A percentile compares a stretch with the other conserved stretches of the same genome.
phyloP scores from a whole-genome alignment of 2,329 filamentous ascomycete species.

The Cordyceps fumosorosea region DNA sequence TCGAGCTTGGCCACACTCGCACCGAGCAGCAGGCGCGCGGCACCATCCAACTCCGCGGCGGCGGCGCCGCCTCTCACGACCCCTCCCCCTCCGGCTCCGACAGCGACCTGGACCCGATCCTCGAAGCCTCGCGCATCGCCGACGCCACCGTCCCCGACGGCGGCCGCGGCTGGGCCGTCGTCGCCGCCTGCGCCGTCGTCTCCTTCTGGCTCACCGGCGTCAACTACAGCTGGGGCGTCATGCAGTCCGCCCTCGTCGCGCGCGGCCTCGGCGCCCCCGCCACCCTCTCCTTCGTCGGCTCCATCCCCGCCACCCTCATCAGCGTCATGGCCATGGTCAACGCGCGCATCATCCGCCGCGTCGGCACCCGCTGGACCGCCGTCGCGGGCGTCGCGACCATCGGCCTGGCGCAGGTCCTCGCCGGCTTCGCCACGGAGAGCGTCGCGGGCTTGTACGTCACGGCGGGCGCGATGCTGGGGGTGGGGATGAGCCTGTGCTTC shows the following conservation, averaged over 20 bases:
- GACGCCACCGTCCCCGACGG: slow-evolving; percentile 13
- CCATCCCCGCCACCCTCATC: slow-evolving; percentile 10
- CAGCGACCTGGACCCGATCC: slow-evolving; percentile 1
- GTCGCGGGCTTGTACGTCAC: slow-evolving; percentile 11
- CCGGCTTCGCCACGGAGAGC: slow-evolving; percentile 8
- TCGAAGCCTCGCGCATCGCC: slow-evolving; percentile 8
- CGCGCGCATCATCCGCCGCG: neutral
- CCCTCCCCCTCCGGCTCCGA: neutral
- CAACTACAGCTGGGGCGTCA: slow-evolving; percentile 13
- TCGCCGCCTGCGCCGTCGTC: slow-evolving; percentile 11
- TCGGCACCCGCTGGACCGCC: slow-evolving; percentile 8
- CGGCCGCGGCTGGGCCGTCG: slow-evolving; percentile 13
- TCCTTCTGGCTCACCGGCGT: slow-evolving; percentile 13
- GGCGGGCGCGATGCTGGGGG: slow-evolving; percentile 12
- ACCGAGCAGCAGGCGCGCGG: neutral
- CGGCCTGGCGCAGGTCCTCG: neutral
- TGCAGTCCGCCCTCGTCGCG: slow-evolving; percentile 10
- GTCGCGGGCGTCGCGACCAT: slow-evolving; percentile 2
- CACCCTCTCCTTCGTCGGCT: slow-evolving; percentile 13
- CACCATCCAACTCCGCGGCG: slow-evolving; percentile 6
- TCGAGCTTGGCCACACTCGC: neutral
- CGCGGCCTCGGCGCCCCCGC: slow-evolving; percentile 1
- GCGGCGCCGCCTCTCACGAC: neutral
- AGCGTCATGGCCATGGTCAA: slow-evolving; percentile 9
- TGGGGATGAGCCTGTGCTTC: slow-evolving; percentile 14